Base-by-base conservation (phyloP, 148 eudicot species). In the Tetragonia tetragonoides region DNA sequence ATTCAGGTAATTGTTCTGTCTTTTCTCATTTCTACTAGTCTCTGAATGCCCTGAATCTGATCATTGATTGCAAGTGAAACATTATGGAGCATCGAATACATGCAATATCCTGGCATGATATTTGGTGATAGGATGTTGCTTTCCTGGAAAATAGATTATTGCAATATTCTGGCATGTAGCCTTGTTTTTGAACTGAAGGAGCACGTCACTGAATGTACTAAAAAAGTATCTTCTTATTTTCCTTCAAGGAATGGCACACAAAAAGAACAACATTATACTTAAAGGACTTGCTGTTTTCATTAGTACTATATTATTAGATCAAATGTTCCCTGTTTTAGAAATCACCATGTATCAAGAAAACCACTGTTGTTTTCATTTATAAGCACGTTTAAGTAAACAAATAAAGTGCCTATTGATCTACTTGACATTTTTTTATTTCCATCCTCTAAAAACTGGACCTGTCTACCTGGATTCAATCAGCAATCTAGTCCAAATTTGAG, bases 1-100 rank as follows among this genome's bases (percentile, higher is more conserved):
- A 68, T 96, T 96, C 93, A 96, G 99, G 99, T 96, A 79, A 57
- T 39, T 73, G 49, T 68, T 66, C 34, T 59, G 49, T 41, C 56
- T 41, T 60, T 74, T 44, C 21, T 74, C 2, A 44, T 8, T 3
- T 38, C 37, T 20, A 57, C 37, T 17, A 21, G 42, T 7, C 7
- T 2, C 42, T 72, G 64, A 12, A 7, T 75, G 44, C 70, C n/a
- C n/a, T n/a, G n/a, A n/a, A n/a, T 41, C 1, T 28, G 34, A 28
- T 28, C 34, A 70, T 51, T 71, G n/a, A 5, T 18, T 42, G 42
- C 56, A 61, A 2, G 28, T 12, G 34, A 63, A n/a, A 23, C 3
- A 49, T 10, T 2, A 49, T 49, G 53, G 53, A 9, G 53, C 3
- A 49, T 6, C 12, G 0, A 2, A 49, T 49, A 14, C 10, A 49